phyloP scores from a whole-genome alignment of 768 basidiomycete species.

The Rhizopogon salebrosus region DNA sequence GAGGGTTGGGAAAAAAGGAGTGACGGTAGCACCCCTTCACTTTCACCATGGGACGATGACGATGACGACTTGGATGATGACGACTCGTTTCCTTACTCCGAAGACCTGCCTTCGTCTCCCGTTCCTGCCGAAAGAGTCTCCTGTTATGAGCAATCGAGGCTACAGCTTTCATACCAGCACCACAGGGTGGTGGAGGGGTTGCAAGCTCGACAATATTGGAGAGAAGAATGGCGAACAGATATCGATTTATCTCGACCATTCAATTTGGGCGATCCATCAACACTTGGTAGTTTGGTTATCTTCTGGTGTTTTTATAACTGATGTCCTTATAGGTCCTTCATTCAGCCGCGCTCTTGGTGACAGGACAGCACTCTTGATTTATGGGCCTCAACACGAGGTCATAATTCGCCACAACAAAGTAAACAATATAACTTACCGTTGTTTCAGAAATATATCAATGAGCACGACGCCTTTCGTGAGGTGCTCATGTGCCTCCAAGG shows the following conservation, averaged over 20 bases:
- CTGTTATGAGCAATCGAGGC: slow-evolving; percentile 24
- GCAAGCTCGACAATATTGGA: slow-evolving; percentile 69
- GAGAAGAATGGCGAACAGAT: slow-evolving; percentile 54
- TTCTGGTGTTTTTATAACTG: background rate
- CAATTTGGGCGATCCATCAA: slow-evolving; percentile 65
- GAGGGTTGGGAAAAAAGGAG: slow-evolving; percentile 41
- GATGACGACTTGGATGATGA: slow-evolving; percentile 32
- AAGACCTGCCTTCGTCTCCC: background rate
- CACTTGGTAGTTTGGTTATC: slow-evolving; percentile 45
- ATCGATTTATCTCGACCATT: slow-evolving; percentile 41
- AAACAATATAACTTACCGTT: background rate
- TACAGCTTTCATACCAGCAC: slow-evolving; percentile 29
- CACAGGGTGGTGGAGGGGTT: slow-evolving; percentile 59
- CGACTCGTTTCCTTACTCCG: slow-evolving; percentile 6
- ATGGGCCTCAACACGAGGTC: too few species aligned
- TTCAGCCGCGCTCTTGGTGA: slow-evolving; percentile 34
- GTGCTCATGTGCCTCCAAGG: slow-evolving; percentile 75
- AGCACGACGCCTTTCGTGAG: slow-evolving; percentile 75
- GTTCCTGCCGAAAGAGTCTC: slow-evolving; percentile 2
- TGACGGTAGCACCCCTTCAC: slow-evolving; percentile 58
- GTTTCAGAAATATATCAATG: slow-evolving; percentile 60
- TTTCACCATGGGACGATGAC: slow-evolving; percentile 61
- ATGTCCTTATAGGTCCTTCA: slow-evolving; percentile 37
- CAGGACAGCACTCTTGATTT: slow-evolving; percentile 31
- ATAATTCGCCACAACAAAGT: background rate